phyloP scores from a whole-genome alignment of 2,329 filamentous ascomycete species.

The Trichoderma oligosporum region DNA sequence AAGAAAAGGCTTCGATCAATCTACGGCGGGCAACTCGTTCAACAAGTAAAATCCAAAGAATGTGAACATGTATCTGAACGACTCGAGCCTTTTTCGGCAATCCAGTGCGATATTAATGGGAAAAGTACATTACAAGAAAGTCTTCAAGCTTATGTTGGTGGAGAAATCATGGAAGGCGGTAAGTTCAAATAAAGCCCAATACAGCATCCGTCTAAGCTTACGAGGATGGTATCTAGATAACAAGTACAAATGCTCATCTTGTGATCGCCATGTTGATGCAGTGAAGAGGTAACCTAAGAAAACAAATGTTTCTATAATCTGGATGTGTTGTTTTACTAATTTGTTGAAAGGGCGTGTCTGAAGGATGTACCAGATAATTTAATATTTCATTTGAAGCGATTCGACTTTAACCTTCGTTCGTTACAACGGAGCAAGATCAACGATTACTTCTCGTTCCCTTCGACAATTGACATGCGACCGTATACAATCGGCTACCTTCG shows the following conservation, averaged over 20 bases:
- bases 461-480: slow-evolving; percentile 76
- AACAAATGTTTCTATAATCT: background rate
- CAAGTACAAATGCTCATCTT: slow-evolving; percentile 94
- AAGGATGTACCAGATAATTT: slow-evolving; percentile 91
- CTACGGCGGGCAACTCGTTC: slow-evolving; percentile 86
- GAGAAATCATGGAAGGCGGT: slow-evolving; percentile 92
- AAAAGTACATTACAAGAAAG: slow-evolving; percentile 82
- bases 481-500: slow-evolving; percentile 86
- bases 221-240: slow-evolving; percentile 62
- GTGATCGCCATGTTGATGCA: slow-evolving; percentile 83
- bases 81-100: slow-evolving; percentile 85
- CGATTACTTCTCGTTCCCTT: slow-evolving; percentile 86
- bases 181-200: slow-evolving; percentile 26
- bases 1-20: slow-evolving; percentile 75
- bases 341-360: slow-evolving; percentile 63
- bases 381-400: slow-evolving; percentile 90
- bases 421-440: slow-evolving; percentile 90
- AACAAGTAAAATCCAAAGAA: slow-evolving; percentile 93
- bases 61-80: slow-evolving; percentile 91
- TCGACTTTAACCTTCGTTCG: slow-evolving; percentile 74
- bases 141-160: slow-evolving; percentile 89
- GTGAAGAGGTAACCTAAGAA: slow-evolving; percentile 65
- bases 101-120: slow-evolving; percentile 94
- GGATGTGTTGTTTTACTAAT: slow-evolving; percentile 24
- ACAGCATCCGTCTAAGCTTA: background rate